Evolutionary conservation across 495 filamentous ascomycete genomes (phyloP).

Genomic region (Penicillium robsamsonii): DNA sequence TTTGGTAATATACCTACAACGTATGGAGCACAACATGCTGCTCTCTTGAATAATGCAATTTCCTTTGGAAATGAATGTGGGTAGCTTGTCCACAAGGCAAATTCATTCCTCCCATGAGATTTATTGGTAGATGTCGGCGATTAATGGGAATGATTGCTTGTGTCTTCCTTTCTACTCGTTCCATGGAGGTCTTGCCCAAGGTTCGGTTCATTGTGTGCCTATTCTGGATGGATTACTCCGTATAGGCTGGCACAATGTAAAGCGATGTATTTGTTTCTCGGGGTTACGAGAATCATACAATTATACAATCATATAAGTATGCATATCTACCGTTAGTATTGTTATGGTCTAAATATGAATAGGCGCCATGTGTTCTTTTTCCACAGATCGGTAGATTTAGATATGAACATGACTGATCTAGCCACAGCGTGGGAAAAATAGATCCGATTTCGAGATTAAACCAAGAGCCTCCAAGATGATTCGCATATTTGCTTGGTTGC

Average conservation of each 20-base stretch:
- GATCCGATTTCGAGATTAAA: neutral
- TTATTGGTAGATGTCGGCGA: neutral
- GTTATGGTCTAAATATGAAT: neutral
- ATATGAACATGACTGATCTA: conserved; percentile 1
- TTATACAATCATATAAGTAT: no score
- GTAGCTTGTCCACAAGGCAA: neutral
- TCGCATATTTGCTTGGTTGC: neutral
- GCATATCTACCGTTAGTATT: neutral
- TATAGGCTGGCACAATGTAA: neutral
- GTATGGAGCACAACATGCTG: neutral
- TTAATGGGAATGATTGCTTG: neutral
- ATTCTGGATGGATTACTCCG: neutral
- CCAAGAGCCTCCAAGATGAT: neutral
- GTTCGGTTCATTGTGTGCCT: neutral
- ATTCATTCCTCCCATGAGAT: neutral
- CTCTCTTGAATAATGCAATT: neutral
- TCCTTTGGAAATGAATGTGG: neutral
- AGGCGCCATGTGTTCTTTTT: neutral
- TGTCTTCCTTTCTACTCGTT: neutral
- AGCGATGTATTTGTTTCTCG: neutral
- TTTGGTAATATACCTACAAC: neutral
- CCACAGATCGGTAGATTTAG: conserved; percentile 1
- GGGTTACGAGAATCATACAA: neutral
- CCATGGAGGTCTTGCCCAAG: neutral
- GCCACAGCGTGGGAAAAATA: neutral